A percentile compares a stretch with the other conserved stretches of the same genome.
These are phyloP conservation scores for Berkeleyomyces basicola DNA, from an alignment of 2,329 filamentous ascomycete species.

Conservation along the genomic window DNA sequence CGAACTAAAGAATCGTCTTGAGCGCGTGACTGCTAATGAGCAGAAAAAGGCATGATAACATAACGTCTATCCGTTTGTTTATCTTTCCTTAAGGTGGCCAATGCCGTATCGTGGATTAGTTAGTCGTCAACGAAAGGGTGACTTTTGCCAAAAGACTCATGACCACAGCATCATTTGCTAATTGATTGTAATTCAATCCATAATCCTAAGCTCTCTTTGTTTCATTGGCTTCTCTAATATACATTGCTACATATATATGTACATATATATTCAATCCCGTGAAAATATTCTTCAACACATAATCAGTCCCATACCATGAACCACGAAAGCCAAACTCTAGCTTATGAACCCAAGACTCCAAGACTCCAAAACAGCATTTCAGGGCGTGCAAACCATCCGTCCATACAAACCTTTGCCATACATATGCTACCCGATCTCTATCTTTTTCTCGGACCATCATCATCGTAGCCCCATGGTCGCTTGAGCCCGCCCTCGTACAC, in stretches of 20 bases:
- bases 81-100: too few relatives aligned
- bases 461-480: slow-evolving; percentile 42
- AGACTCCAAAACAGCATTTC: neutral
- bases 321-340: neutral
- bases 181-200: too few relatives aligned
- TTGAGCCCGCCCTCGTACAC: slow-evolving; percentile 51
- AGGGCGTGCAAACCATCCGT: neutral
- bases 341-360: neutral
- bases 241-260: too few relatives aligned
- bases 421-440: neutral
- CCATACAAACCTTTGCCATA: neutral
- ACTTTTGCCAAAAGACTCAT: too few relatives aligned
- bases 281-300: neutral
- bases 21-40: slow-evolving; percentile 9
- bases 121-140: too few relatives aligned
- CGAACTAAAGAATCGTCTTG: slow-evolving; percentile 21
- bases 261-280: neutral
- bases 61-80: too few relatives aligned
- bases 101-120: too few relatives aligned
- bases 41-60: neutral
- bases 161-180: too few relatives aligned
- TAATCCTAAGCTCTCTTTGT: too few relatives aligned
- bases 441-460: slow-evolving; percentile 18
- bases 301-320: neutral
- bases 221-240: too few relatives aligned